Percentiles rank a stretch among this genome's conserved stretches.
These are phyloP conservation scores for Lentithecium fluviatile DNA, from an alignment of 495 filamentous ascomycete species.

Conservation along the genomic window DNA sequence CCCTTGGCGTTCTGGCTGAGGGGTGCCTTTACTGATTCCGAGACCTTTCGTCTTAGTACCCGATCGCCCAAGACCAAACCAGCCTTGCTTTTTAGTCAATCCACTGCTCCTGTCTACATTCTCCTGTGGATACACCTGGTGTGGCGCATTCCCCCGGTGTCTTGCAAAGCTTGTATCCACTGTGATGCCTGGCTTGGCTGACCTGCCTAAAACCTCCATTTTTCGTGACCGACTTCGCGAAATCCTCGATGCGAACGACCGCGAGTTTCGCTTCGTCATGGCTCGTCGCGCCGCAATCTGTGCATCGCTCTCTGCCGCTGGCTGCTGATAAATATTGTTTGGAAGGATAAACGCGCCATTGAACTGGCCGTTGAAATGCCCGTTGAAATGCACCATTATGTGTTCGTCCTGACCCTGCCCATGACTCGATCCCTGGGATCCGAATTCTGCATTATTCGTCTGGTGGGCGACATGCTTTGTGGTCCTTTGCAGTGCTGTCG, in stretches of 20 bases:
- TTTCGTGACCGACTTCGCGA: slow-evolving; percentile 27
- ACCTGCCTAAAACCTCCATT: slow-evolving; percentile 18
- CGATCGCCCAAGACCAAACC: slow-evolving; percentile 29
- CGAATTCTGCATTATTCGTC: background rate
- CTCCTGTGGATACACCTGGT: slow-evolving; percentile 38
- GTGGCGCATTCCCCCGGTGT: slow-evolving; percentile 33
- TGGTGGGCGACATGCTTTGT: background rate
- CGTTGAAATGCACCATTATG: slow-evolving; percentile 5
- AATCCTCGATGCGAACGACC: slow-evolving; percentile 16
- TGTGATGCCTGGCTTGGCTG: slow-evolving; percentile 36
- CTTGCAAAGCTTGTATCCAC: slow-evolving; percentile 40
- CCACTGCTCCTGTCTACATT: slow-evolving; percentile 17
- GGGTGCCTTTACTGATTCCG: slow-evolving; percentile 25
- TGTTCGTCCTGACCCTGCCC: background rate
- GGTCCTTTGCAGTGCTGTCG: background rate
- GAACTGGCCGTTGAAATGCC: slow-evolving; percentile 8
- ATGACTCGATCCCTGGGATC: background rate
- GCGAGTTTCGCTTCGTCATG: slow-evolving; percentile 32
- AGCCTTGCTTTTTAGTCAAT: slow-evolving; percentile 14
- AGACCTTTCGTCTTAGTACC: slow-evolving; percentile 18
- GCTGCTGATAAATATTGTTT: slow-evolving; percentile 2
- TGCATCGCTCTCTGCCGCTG: slow-evolving; percentile 14
- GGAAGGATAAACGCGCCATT: slow-evolving; percentile 17
- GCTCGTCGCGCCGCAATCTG: slow-evolving; percentile 34
- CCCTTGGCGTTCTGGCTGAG: slow-evolving; percentile 10